Evolutionary conservation across 495 filamentous ascomycete genomes (phyloP).

Genomic region (Cairneyella variabilis): DNA sequence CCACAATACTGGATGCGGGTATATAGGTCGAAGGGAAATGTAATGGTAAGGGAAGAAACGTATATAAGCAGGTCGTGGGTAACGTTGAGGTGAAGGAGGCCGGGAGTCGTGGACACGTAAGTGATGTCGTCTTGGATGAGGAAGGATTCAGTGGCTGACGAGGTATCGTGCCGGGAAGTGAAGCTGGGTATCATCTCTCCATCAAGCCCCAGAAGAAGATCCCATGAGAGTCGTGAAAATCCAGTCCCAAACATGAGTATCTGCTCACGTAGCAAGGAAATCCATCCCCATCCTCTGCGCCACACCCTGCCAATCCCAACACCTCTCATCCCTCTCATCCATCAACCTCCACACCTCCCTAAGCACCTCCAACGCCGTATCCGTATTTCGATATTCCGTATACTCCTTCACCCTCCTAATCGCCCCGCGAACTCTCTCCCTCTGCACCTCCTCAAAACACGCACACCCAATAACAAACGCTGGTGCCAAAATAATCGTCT

Average conservation of each 20-base stretch:
- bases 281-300: conserved; percentile 74
- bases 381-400: conserved; percentile 77
- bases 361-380: conserved; percentile 71
- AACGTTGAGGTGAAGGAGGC: not conserved
- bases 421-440: conserved; percentile 64
- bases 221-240: not conserved
- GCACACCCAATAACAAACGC: conserved; percentile 86
- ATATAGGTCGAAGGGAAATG: not conserved
- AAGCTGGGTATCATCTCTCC: not conserved
- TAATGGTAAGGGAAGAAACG: not conserved
- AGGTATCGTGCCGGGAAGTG: too few relatives aligned
- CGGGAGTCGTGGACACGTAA: not conserved
- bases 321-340: conserved; percentile 67
- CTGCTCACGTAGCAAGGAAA: conserved; percentile 68
- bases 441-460: conserved; percentile 65
- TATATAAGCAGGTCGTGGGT: not conserved
- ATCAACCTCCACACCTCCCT: conserved; percentile 79
- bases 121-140: not conserved
- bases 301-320: conserved; percentile 90
- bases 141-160: not conserved
- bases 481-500: conserved; percentile 83
- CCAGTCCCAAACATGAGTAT: not conserved
- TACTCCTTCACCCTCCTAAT: conserved; percentile 70
- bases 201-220: not conserved
- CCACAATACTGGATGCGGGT: not conserved